phyloP scores from a whole-genome alignment of 1,284 basidiomycete genomes.

The Cryptococcus hybrid region DNA sequence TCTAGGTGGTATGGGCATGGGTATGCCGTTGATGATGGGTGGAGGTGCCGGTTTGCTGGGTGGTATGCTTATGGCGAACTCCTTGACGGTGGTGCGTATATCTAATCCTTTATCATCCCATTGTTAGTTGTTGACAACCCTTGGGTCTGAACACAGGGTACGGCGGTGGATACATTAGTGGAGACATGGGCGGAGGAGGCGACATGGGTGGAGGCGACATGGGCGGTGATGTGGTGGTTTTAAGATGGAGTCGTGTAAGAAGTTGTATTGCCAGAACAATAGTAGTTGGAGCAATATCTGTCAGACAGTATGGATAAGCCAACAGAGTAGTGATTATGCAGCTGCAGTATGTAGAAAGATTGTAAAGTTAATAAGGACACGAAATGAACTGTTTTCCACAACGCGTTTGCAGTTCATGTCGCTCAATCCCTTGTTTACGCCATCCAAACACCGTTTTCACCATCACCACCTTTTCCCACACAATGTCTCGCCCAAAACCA shows the following conservation, averaged over 20 bases:
- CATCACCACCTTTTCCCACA: background rate
- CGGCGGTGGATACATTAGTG: slow-evolving; percentile 13
- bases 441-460: background rate
- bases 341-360: no score
- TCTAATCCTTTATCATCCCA: no score
- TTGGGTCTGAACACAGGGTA: no score
- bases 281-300: background rate
- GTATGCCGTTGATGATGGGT: slow-evolving; percentile 24
- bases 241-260: no score
- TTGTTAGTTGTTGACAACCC: background rate
- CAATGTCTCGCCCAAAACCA: slow-evolving; percentile 2
- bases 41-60: slow-evolving; percentile 31
- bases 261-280: background rate
- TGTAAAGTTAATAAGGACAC: no score
- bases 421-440: background rate
- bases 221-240: background rate
- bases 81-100: background rate
- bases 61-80: slow-evolving; percentile 28
- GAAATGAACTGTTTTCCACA: no score
- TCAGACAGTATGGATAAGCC: no score
- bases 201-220: slow-evolving; percentile 12
- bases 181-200: slow-evolving; percentile 23
- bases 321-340: no score
- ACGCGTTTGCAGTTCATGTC: background rate
- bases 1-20: slow-evolving; percentile 1